Conservation (phyloP, 768 basidiomycete genomes). For the Pleurotus tuoliensis region DNA sequence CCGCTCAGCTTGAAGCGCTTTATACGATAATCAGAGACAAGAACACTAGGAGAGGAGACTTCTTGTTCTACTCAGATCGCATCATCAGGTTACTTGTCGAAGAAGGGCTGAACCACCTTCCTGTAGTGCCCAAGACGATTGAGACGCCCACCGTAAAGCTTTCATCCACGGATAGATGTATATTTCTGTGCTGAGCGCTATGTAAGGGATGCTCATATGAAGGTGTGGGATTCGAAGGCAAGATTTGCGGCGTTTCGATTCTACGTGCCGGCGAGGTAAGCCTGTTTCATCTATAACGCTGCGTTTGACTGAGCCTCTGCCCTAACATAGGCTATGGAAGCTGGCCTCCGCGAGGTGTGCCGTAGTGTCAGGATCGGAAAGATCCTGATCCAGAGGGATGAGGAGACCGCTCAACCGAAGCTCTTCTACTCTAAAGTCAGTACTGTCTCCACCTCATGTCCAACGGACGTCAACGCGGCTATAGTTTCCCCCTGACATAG, state of each 20-base stretch:
- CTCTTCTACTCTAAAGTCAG: slow-evolving; percentile 84
- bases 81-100: slow-evolving; percentile 84
- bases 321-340: slow-evolving; percentile 84
- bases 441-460: neutral
- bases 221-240: slow-evolving; percentile 93
- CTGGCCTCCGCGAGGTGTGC: slow-evolving; percentile 93
- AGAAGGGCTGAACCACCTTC: slow-evolving; percentile 86
- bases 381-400: slow-evolving; percentile 96
- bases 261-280: slow-evolving; percentile 87
- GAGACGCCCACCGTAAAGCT: slow-evolving; percentile 76
- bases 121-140: slow-evolving; percentile 66
- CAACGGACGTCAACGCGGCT: neutral
- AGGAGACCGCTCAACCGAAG: slow-evolving; percentile 90
- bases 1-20: slow-evolving; percentile 89
- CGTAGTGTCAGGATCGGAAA: slow-evolving; percentile 93
- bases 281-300: slow-evolving; percentile 3
- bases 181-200: slow-evolving; percentile 1
- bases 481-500: slow-evolving; percentile 91
- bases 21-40: slow-evolving; percentile 94
- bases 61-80: slow-evolving; percentile 92
- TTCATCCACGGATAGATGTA: neutral
- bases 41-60: slow-evolving; percentile 86
- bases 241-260: slow-evolving; percentile 95
- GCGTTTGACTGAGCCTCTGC: no score
- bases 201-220: slow-evolving; percentile 73